A percentile compares a stretch with the other conserved stretches of the same genome.
Conservation (phyloP, 2,329 filamentous ascomycete species). For the Cladobotryum mycophilum region DNA sequence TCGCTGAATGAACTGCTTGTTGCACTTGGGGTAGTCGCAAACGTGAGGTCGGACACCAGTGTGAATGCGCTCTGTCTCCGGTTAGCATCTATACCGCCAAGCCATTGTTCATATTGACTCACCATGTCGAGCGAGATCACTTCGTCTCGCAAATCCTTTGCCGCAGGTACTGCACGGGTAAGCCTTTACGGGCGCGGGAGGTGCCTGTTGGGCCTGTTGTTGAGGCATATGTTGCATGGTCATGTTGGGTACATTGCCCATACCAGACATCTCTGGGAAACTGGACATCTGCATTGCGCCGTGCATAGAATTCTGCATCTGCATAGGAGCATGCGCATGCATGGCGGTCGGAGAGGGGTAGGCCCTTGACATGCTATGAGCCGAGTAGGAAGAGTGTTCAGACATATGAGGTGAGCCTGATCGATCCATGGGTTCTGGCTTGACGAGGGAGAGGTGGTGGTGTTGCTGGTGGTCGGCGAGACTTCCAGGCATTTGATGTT, state of each 20-base stretch:
- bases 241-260: constrained; percentile 33
- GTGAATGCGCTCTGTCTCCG: constrained; percentile 83
- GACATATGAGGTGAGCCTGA: constrained; percentile 54
- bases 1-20: constrained; percentile 95
- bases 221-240: constrained; percentile 31
- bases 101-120: neutral
- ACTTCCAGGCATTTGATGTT: constrained; percentile 28
- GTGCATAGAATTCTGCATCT: constrained; percentile 39
- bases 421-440: constrained; percentile 42
- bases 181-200: constrained; percentile 50
- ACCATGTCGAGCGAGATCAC: constrained; percentile 94
- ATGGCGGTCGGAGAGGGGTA: constrained; percentile 50
- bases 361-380: constrained; percentile 40
- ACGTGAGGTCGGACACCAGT: constrained; percentile 85
- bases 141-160: constrained; percentile 88
- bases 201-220: constrained; percentile 23
- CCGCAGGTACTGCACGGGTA: constrained; percentile 86
- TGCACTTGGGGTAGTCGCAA: constrained; percentile 81
- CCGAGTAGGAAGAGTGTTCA: constrained; percentile 52
- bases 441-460: constrained; percentile 28
- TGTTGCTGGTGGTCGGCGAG: constrained; percentile 25
- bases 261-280: constrained; percentile 30
- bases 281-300: constrained; percentile 34
- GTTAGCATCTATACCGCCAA: no score
- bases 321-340: constrained; percentile 42